Percentiles rank a stretch among this genome's conserved stretches.
Evolutionary conservation across 441 rosid genomes (phyloP).

Genomic region (Dalechampia spathulata): DNA sequence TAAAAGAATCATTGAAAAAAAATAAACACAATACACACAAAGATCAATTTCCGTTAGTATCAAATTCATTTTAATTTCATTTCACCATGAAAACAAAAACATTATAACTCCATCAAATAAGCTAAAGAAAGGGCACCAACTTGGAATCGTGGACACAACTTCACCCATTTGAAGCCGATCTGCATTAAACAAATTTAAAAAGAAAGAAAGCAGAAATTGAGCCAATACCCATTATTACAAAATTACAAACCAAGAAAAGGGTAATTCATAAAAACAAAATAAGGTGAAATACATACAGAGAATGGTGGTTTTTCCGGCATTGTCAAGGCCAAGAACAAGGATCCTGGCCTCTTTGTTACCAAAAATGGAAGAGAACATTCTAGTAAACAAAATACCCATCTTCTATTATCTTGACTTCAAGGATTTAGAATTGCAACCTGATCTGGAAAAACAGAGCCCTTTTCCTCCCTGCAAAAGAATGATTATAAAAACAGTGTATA

Average conservation of each 20-base stretch:
- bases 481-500: not conserved
- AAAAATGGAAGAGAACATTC: slow-evolving; percentile 53
- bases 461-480: slow-evolving; percentile 18
- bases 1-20: not conserved
- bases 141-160: slow-evolving; percentile 88
- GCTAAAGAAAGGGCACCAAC: slow-evolving; percentile 32
- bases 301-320: slow-evolving; percentile 79
- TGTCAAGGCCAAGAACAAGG: slow-evolving; percentile 80
- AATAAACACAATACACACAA: too few relatives aligned
- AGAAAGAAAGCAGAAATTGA: slow-evolving; percentile 5
- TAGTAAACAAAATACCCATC: slow-evolving; percentile 62
- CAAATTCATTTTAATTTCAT: not conserved
- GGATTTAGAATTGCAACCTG: slow-evolving; percentile 18
- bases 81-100: not conserved
- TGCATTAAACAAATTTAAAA: slow-evolving; percentile 23
- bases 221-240: slow-evolving; percentile 11
- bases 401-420: not conserved
- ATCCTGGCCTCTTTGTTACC: slow-evolving; percentile 71
- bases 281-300: slow-evolving; percentile 31
- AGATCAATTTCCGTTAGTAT: not conserved
- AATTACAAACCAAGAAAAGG: slow-evolving; percentile 3
- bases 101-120: not conserved
- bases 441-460: slow-evolving; percentile 31
- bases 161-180: slow-evolving; percentile 98
- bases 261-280: not conserved